phyloP scores from a whole-genome alignment of 108 stramenopile genomes.

The Skeletonema tropicum region DNA sequence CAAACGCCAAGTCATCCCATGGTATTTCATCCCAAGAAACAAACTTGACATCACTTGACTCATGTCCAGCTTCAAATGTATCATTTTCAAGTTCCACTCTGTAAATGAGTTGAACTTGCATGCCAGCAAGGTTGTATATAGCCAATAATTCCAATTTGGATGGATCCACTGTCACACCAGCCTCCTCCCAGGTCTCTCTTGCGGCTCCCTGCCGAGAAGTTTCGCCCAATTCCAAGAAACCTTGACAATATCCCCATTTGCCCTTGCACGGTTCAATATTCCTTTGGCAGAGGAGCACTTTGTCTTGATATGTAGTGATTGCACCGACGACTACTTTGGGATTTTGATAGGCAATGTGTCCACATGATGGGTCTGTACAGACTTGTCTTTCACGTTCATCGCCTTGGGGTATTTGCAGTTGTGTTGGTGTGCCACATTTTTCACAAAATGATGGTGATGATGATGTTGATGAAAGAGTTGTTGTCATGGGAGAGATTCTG shows the following conservation, averaged over 20 bases:
- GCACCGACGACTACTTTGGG: constrained; percentile 44
- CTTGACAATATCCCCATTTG: constrained; percentile 53
- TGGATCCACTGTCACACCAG: constrained; percentile 41
- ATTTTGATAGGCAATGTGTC: constrained; percentile 36
- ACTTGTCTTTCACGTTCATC: constrained; percentile 48
- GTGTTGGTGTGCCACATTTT: constrained; percentile 40
- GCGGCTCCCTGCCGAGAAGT: constrained; percentile 49
- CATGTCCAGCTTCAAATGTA: constrained; percentile 35
- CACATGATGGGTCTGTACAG: constrained; percentile 27
- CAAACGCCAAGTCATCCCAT: constrained; percentile 47
- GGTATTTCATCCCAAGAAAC: constrained; percentile 42
- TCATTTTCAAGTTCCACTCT: constrained; percentile 41
- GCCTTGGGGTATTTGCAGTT: constrained; percentile 32
- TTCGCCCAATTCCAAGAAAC: constrained; percentile 48
- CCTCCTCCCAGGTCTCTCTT: constrained; percentile 50
- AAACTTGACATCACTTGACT: constrained; percentile 51
- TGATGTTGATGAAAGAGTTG: neutral
- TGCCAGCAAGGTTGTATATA: constrained; percentile 47
- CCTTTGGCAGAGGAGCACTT: constrained; percentile 45
- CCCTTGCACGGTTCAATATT: constrained; percentile 51
- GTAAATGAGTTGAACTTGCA: constrained; percentile 48
- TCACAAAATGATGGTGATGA: constrained; percentile 33
- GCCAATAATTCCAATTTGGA: constrained; percentile 32
- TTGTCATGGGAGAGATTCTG: neutral
- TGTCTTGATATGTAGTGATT: constrained; percentile 32